phyloP scores from a whole-genome alignment of 2,329 filamentous ascomycete genomes.

The Fusarium sarcochroum region DNA sequence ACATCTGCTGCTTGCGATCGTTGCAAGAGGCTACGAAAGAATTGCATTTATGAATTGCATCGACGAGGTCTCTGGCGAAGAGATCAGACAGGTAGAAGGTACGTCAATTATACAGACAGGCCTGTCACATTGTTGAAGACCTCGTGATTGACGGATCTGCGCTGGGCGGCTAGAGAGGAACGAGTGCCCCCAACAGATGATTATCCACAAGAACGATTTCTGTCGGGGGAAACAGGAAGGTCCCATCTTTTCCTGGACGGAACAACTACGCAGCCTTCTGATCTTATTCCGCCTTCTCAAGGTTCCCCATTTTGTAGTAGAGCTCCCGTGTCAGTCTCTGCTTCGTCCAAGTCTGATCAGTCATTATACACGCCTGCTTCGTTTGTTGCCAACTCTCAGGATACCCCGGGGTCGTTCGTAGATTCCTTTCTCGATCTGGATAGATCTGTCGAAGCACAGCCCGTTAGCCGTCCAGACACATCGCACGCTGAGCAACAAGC shows the following conservation, averaged over 20 bases:
- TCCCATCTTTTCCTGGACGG: too few species aligned
- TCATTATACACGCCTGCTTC: not conserved
- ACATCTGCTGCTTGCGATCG: not conserved
- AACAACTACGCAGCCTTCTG: not conserved
- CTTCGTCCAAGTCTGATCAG: not conserved
- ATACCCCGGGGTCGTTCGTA: not conserved
- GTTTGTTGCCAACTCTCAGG: not conserved
- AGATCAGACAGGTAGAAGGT: not conserved
- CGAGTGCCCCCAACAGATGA: rapidly evolving
- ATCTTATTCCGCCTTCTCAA: not conserved
- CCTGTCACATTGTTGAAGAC: too few species aligned
- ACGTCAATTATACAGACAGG: not conserved
- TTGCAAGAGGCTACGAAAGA: not conserved
- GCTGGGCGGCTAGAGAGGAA: not conserved
- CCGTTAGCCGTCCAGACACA: rapidly evolving
- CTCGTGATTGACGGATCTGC: too few species aligned
- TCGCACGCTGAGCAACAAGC: not conserved
- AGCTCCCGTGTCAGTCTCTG: not conserved
- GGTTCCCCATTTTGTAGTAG: not conserved
- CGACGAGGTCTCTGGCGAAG: conserved; percentile 10
- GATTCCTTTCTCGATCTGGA: not conserved
- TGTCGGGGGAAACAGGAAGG: too few species aligned
- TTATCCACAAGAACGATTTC: too few species aligned
- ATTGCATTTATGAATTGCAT: conserved; percentile 10
- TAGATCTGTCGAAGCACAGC: rapidly evolving